Conservation (phyloP, 208 protist species). For the Trypanosoma melophagium region DNA sequence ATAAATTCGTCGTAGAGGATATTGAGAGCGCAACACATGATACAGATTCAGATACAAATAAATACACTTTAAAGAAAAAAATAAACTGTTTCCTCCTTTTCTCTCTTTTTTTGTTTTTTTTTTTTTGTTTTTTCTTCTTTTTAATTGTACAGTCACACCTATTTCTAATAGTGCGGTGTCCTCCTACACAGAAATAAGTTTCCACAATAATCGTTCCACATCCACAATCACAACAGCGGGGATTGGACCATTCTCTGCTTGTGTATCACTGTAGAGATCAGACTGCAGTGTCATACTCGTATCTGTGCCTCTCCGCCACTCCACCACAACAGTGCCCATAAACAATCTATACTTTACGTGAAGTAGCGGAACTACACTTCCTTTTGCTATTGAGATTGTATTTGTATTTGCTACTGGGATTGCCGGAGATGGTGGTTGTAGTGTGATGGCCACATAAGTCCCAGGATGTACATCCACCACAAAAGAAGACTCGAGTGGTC, state of each 20-base stretch:
- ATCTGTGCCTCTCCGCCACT: constrained; percentile 41
- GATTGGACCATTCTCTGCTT: neutral
- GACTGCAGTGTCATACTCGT: constrained; percentile 18
- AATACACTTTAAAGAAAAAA: neutral
- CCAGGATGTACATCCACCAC: constrained; percentile 60
- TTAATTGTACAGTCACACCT: neutral
- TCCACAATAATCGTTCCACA: constrained; percentile 51
- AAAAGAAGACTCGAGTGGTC: constrained; percentile 34
- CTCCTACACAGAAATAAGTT: constrained; percentile 6
- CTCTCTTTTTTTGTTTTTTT: constrained; percentile 21
- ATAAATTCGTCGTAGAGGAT: no score
- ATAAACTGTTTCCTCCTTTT: neutral
- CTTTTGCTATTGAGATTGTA: neutral
- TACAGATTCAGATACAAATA: neutral
- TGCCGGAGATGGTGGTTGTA: constrained; percentile 4
- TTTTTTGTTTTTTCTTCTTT: constrained; percentile 2
- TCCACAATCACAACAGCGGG: constrained; percentile 32
- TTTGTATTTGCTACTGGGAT: neutral
- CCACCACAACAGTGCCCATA: constrained; percentile 51
- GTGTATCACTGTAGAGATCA: constrained; percentile 18
- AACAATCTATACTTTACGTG: constrained; percentile 33
- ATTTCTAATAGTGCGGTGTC: neutral
- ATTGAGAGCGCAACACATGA: no score
- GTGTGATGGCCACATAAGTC: constrained; percentile 53
- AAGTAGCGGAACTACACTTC: constrained; percentile 6